These are phyloP conservation scores for Apophysomyces ossiformis DNA, from an alignment of 371 early-diverging fungal species.

Conservation along the genomic window DNA sequence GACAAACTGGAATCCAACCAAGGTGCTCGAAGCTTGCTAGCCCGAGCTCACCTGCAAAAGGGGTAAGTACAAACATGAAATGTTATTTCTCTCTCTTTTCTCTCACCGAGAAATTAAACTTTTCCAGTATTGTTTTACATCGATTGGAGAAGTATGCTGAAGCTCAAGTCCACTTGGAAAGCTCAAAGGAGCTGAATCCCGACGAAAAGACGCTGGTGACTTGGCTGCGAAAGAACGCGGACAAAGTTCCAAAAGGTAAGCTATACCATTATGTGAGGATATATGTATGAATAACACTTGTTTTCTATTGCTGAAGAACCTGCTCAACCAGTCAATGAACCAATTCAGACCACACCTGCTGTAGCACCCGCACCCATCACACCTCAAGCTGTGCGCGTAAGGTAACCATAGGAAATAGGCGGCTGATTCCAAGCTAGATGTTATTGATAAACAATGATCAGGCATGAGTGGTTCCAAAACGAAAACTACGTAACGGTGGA, in stretches of 20 bases:
- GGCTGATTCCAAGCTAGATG: not conserved
- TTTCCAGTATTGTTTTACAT: constrained; percentile 55
- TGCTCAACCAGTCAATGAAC: too few species aligned
- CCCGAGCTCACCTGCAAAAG: constrained; percentile 66
- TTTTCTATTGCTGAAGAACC: too few species aligned
- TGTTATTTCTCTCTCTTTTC: not conserved
- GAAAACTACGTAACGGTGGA: constrained; percentile 85
- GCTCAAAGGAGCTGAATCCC: constrained; percentile 56
- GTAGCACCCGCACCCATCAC: constrained; percentile 15
- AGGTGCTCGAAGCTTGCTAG: constrained; percentile 61
- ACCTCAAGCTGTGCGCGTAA: constrained; percentile 21
- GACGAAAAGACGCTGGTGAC: constrained; percentile 58
- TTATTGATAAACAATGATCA: constrained; percentile 22
- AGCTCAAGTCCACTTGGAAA: constrained; percentile 59
- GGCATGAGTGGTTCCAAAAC: constrained; percentile 98
- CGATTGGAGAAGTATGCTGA: constrained; percentile 54
- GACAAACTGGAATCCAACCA: constrained; percentile 48
- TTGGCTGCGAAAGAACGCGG: constrained; percentile 60
- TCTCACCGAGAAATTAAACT: not conserved
- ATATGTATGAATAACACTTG: not conserved
- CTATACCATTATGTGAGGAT: not conserved
- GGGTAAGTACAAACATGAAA: constrained; percentile 46
- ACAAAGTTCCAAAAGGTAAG: constrained; percentile 38
- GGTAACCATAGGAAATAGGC: constrained; percentile 4
- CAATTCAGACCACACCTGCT: not conserved